Evolutionary conservation across 768 basidiomycete species (phyloP).

Genomic region (Trametes maxima): DNA sequence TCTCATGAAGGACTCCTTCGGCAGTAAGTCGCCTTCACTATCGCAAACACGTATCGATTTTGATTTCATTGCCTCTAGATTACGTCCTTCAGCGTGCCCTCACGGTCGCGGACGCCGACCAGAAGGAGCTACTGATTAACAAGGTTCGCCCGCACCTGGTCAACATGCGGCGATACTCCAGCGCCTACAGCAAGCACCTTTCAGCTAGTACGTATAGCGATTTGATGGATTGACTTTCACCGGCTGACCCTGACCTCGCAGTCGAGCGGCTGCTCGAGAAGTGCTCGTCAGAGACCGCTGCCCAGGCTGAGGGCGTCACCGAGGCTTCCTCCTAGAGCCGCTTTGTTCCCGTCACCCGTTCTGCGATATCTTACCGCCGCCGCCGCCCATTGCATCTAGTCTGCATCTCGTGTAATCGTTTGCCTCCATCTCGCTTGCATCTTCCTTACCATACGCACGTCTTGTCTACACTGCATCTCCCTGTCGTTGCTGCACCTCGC

Average conservation of each 20-base stretch:
- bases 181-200: conserved; percentile 79
- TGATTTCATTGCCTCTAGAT: conserved; percentile 45
- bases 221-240: neutral
- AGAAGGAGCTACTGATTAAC: conserved; percentile 64
- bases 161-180: conserved; percentile 71
- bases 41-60: neutral
- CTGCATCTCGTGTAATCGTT: neutral
- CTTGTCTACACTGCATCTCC: conserved; percentile 16
- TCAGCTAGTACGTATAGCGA: conserved; percentile 61
- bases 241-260: conserved; percentile 30
- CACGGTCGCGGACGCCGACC: conserved; percentile 66
- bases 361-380: conserved; percentile 5
- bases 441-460: conserved; percentile 10
- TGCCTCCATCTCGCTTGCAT: neutral
- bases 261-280: conserved; percentile 74
- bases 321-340: conserved; percentile 7
- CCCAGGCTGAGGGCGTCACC: neutral
- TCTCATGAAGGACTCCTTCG: conserved; percentile 87
- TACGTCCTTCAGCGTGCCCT: conserved; percentile 86
- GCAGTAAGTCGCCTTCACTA: conserved; percentile 60
- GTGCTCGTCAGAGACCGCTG: conserved; percentile 27
- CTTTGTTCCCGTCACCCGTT: neutral
- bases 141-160: conserved; percentile 68
- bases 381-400: neutral
- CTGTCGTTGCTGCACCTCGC: conserved; percentile 16